Evolutionary conservation across 768 basidiomycete species (phyloP).

Genomic region (Calocybe cyanea): DNA sequence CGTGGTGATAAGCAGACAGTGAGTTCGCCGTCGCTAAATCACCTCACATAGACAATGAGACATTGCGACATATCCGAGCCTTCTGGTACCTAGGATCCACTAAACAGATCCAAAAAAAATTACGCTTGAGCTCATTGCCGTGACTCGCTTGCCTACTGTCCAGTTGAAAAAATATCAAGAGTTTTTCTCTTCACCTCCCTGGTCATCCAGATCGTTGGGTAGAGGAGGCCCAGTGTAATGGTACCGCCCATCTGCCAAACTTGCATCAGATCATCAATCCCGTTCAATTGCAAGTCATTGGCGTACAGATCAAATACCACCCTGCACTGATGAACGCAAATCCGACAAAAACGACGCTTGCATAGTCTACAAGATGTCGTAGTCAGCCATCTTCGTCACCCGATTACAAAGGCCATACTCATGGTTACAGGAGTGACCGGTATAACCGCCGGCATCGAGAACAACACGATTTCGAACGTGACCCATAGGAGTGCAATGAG

Average conservation of each 20-base stretch:
- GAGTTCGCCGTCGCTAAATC: too few species aligned
- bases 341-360: constrained; percentile 63
- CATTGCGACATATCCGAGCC: too few species aligned
- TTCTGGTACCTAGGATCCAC: too few species aligned
- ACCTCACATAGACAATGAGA: too few species aligned
- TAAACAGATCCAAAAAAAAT: too few species aligned
- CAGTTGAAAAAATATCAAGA: background rate
- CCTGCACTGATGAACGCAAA: constrained; percentile 53
- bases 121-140: too few species aligned
- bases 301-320: constrained; percentile 60
- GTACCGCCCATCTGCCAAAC: constrained; percentile 39
- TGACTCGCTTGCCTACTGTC: too few species aligned
- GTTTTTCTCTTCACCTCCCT: background rate
- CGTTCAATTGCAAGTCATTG: background rate
- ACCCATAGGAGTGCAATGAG: constrained; percentile 55
- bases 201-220: constrained; percentile 10
- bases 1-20: too few species aligned
- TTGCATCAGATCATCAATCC: constrained; percentile 32
- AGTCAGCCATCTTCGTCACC: background rate
- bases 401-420: constrained; percentile 26
- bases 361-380: constrained; percentile 46
- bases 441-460: constrained; percentile 64
- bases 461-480: constrained; percentile 57
- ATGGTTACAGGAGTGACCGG: constrained; percentile 51
- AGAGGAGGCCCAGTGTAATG: constrained; percentile 43